Evolutionary conservation across 768 basidiomycete genomes (phyloP).

Genomic region (Thelephora ganbajun): DNA sequence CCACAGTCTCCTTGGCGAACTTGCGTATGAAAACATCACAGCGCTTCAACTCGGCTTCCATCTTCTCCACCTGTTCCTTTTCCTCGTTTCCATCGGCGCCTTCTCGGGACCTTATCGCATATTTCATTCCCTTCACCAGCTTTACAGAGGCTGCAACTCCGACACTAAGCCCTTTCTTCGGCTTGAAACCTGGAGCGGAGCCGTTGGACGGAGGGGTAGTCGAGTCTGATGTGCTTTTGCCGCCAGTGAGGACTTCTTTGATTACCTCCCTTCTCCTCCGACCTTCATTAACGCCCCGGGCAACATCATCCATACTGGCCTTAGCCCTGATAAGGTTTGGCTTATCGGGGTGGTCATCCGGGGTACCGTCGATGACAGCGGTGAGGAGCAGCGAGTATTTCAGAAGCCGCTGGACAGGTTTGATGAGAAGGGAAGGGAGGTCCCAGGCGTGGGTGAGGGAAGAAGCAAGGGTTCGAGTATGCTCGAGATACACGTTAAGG

Average conservation of each 20-base stretch:
- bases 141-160: conserved; percentile 43
- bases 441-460: conserved; percentile 84
- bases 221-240: conserved; percentile 7
- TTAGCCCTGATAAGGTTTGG: conserved; percentile 38
- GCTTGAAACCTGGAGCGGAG: conserved; percentile 27
- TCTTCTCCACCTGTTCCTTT: conserved; percentile 34
- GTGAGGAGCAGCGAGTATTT: conserved; percentile 84
- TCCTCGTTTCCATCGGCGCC: conserved; percentile 24
- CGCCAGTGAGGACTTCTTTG: conserved; percentile 44
- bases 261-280: conserved; percentile 67
- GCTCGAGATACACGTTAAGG: conserved; percentile 50
- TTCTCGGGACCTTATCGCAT: conserved; percentile 19
- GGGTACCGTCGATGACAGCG: conserved; percentile 65
- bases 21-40: conserved; percentile 45
- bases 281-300: conserved; percentile 67
- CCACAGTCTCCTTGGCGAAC: conserved; percentile 46
- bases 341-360: conserved; percentile 54
- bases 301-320: conserved; percentile 54
- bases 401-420: conserved; percentile 90
- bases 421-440: conserved; percentile 86
- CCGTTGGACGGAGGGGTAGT: conserved; percentile 9
- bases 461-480: conserved; percentile 51
- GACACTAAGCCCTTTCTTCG: conserved; percentile 26
- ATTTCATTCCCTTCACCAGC: conserved; percentile 39
- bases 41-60: conserved; percentile 42